Evolutionary conservation across 305 asterid species (phyloP).

Genomic region (Lippia alba): DNA sequence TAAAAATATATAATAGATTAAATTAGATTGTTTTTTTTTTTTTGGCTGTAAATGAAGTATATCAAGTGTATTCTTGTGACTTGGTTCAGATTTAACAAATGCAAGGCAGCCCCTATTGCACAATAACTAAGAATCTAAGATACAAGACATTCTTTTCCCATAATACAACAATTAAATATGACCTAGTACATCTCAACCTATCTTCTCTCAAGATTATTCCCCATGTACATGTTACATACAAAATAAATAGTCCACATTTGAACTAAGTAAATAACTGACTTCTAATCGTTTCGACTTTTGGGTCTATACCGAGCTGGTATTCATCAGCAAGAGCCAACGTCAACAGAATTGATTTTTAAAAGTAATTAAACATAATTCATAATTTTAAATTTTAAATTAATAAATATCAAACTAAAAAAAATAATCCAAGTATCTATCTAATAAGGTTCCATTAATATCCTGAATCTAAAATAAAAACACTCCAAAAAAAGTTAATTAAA

Average conservation of each 20-base stretch:
- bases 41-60: background rate
- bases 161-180: slow-evolving; percentile 37
- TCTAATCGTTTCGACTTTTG: slow-evolving; percentile 44
- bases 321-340: slow-evolving; percentile 86
- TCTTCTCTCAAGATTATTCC: slow-evolving; percentile 12
- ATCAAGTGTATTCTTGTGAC: background rate
- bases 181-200: slow-evolving; percentile 29
- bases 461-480: too few relatives aligned
- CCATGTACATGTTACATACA: slow-evolving; percentile 32
- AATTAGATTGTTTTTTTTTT: too few relatives aligned
- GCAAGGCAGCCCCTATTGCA: slow-evolving; percentile 14
- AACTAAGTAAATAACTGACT: slow-evolving; percentile 48
- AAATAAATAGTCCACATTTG: slow-evolving; percentile 18
- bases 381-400: too few relatives aligned
- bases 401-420: too few relatives aligned
- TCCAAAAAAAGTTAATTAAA: too few relatives aligned
- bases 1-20: too few relatives aligned
- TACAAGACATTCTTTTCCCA: slow-evolving; percentile 18
- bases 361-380: too few relatives aligned
- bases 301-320: slow-evolving; percentile 49
- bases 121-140: slow-evolving; percentile 4
- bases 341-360: too few relatives aligned
- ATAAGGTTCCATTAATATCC: too few relatives aligned
- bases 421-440: too few relatives aligned
- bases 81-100: slow-evolving; percentile 14